A percentile compares a stretch with the other conserved stretches of the same genome.
Evolutionary conservation across 768 basidiomycete genomes (phyloP).

Genomic region (Suillus plorans): DNA sequence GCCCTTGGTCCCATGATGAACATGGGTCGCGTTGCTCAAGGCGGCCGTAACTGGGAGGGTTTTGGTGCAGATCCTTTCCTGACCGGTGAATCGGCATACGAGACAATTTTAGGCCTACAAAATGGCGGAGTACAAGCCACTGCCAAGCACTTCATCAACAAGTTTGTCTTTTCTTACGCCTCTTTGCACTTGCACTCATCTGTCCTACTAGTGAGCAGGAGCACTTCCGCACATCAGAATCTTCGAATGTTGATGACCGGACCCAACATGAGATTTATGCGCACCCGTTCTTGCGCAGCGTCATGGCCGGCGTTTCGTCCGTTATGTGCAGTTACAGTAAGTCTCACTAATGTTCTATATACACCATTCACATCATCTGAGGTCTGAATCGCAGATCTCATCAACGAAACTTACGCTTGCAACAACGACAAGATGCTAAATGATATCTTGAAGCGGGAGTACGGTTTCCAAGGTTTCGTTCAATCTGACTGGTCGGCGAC

Average conservation of each 20-base stretch:
- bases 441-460: constrained; percentile 72
- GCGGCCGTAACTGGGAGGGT: constrained; percentile 87
- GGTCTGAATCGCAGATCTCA: constrained; percentile 42
- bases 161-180: constrained; percentile 36
- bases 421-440: constrained; percentile 72
- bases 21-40: constrained; percentile 65
- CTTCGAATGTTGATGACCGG: constrained; percentile 76
- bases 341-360: constrained; percentile 18
- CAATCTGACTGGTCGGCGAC: constrained; percentile 77
- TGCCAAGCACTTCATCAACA: constrained; percentile 75
- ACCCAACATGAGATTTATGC: constrained; percentile 77
- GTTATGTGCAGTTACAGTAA: constrained; percentile 79
- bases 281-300: constrained; percentile 65
- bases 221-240: constrained; percentile 50
- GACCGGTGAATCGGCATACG: constrained; percentile 67
- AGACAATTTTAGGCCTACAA: constrained; percentile 80
- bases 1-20: constrained; percentile 69
- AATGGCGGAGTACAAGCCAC: constrained; percentile 72
- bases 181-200: constrained; percentile 19
- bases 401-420: constrained; percentile 75
- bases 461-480: constrained; percentile 76
- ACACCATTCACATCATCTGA: constrained; percentile 5
- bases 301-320: constrained; percentile 71
- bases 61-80: constrained; percentile 86
- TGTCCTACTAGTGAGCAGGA: constrained; percentile 59